Base-by-base conservation (phyloP, 1,139 yeast genomes). In the Geotrichum klebahnii region DNA sequence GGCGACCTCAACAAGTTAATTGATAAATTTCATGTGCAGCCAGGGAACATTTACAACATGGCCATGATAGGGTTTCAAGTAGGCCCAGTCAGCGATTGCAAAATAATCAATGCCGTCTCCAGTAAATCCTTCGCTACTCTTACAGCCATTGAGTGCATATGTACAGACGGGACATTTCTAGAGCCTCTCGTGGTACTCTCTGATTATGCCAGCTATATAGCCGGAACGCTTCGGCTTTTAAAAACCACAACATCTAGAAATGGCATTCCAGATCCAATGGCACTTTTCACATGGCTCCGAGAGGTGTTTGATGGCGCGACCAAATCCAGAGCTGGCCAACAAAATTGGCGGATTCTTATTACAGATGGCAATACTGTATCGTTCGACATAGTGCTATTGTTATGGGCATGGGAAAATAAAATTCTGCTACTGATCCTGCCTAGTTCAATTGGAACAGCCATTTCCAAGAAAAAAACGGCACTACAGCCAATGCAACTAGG, bases 391-490 rank as follows among this genome's bases (percentile, higher is more conserved):
- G 10, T 26, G 8, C n/a, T 22, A 14, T 33, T 46, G 3, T 31
- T 39, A 16, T 46, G 49, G 49, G 49, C 49, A 5, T 39, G 42
- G 32, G 17, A 33, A 16, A 44, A 33, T 22, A 28, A 23, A 9
- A 46, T 46, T 20, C 29, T 46, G 23, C 4, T 46, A 5, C 35
- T 46, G 10, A 35, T 33, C 2, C 32, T 40, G 8, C 44, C 44
- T 10, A 14, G n/a, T 4, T 35, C 22, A 8, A 35, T 23, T 26
- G 3, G n/a, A n/a, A n/a, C n/a, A n/a, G n/a, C 22, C 3, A n/a
- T 19, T 17, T 17, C 38, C n/a, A 24, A 26, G 6, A 24, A 24
- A 3, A n/a, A n/a, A n/a, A n/a, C n/a, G n/a, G n/a, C n/a, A n/a
- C 33, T 38, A 5, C 42, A 38, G 22, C 42, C 42, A 12, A 9